These are phyloP conservation scores for Hygrophila difformis DNA, from an alignment of 257 asterid genomes.

Conservation along the genomic window DNA sequence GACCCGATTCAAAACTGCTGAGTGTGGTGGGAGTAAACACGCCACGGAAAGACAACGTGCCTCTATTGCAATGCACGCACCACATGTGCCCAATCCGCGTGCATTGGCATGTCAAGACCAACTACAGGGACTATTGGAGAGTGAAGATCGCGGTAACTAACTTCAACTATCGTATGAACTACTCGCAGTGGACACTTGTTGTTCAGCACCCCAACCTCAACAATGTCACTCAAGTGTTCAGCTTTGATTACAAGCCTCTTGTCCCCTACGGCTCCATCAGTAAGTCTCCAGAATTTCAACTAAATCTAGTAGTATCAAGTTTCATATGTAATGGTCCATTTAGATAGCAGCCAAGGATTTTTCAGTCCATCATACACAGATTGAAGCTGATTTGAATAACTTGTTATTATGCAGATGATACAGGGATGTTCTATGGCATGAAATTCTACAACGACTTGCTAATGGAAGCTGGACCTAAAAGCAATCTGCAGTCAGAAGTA, in stretches of 20 bases:
- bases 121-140: constrained; percentile 69
- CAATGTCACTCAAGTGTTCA: constrained; percentile 64
- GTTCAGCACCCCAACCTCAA: constrained; percentile 73
- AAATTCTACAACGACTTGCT: constrained; percentile 54
- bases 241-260: constrained; percentile 72
- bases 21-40: constrained; percentile 49
- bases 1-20: constrained; percentile 56
- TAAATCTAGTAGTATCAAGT: too few relatives aligned
- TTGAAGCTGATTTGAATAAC: too few relatives aligned
- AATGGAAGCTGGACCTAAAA: constrained; percentile 65
- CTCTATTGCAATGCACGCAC: constrained; percentile 61
- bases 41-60: constrained; percentile 47
- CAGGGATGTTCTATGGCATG: constrained; percentile 72
- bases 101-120: constrained; percentile 75
- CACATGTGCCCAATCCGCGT: constrained; percentile 86
- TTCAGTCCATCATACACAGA: too few relatives aligned
- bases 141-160: constrained; percentile 60
- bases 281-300: constrained; percentile 21
- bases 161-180: constrained; percentile 64
- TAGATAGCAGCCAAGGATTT: too few relatives aligned
- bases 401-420: constrained; percentile 46
- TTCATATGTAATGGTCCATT: too few relatives aligned
- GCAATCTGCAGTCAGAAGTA: constrained; percentile 59
- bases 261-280: constrained; percentile 53
- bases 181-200: constrained; percentile 68